Evolutionary conservation across 371 early-diverging fungal genomes (phyloP).

Genomic region (Mortierella sp.): DNA sequence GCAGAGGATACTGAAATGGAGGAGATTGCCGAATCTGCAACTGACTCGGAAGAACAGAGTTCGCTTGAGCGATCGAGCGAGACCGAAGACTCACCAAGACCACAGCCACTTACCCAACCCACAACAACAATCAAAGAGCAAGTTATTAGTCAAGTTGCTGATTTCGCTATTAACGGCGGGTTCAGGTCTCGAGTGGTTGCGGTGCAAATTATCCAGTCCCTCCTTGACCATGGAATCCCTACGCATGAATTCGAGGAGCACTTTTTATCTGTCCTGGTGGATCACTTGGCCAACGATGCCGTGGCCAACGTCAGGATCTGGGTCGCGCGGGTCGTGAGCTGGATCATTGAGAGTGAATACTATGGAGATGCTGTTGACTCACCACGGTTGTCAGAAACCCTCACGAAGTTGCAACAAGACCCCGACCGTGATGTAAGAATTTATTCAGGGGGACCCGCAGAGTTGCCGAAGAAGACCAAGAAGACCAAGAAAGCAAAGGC

Average conservation of each 20-base stretch:
- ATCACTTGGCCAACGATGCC: constrained; percentile 29
- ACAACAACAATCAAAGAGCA: constrained; percentile 43
- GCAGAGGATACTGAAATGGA: constrained; percentile 43
- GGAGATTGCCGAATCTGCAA: constrained; percentile 21
- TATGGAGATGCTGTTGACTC: constrained; percentile 32
- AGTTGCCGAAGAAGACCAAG: constrained; percentile 25
- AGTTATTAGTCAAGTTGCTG: constrained; percentile 31
- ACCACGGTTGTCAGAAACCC: constrained; percentile 18
- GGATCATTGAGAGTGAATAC: constrained; percentile 45
- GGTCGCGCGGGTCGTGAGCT: constrained; percentile 47
- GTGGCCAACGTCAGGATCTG: constrained; percentile 53
- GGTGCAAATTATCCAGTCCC: constrained; percentile 53
- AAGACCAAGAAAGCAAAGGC: constrained; percentile 17
- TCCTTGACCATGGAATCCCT: constrained; percentile 43
- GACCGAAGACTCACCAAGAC: background rate
- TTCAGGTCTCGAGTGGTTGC: constrained; percentile 55
- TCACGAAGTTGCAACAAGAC: constrained; percentile 30
- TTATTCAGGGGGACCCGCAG: constrained; percentile 44
- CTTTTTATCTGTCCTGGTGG: constrained; percentile 34
- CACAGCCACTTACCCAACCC: background rate
- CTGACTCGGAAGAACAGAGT: background rate
- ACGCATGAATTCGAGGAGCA: constrained; percentile 33
- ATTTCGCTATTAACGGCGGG: constrained; percentile 44
- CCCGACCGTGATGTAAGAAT: constrained; percentile 50
- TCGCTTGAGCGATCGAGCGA: background rate